A percentile compares a stretch with the other conserved stretches of the same genome.
These are phyloP conservation scores for Melaleuca alternifolia DNA, from an alignment of 345 rosid species.

Conservation along the genomic window DNA sequence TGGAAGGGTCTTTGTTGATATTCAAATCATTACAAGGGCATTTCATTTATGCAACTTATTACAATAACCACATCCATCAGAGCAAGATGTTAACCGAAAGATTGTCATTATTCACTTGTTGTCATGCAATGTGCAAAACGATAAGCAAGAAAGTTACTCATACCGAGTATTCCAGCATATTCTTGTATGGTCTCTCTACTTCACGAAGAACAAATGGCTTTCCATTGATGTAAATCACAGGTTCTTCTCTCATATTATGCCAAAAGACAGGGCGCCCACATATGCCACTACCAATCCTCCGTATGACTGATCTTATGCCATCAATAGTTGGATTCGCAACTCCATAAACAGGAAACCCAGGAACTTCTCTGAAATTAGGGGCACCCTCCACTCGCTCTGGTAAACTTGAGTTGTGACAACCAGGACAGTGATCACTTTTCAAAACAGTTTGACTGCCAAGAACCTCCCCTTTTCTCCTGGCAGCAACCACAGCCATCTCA, in stretches of 20 bases:
- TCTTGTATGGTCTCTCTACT: conserved; percentile 92
- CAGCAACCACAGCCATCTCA: conserved; percentile 89
- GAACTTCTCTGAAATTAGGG: conserved; percentile 94
- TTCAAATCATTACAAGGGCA: background rate
- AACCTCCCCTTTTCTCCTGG: conserved; percentile 85
- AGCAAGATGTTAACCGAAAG: background rate
- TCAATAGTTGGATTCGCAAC: conserved; percentile 98
- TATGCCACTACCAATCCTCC: conserved; percentile 74
- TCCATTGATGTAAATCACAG: conserved; percentile 92
- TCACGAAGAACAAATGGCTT: conserved; percentile 98
- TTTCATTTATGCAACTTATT: background rate
- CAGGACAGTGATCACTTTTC: conserved; percentile 98
- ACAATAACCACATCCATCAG: background rate
- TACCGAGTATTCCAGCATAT: conserved; percentile 98
- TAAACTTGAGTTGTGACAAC: conserved; percentile 66
- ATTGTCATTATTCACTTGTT: background rate
- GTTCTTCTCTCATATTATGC: conserved; percentile 99
- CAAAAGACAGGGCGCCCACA: conserved; percentile 76
- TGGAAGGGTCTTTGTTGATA: background rate
- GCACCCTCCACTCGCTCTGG: conserved; percentile 99
- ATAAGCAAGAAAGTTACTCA: background rate
- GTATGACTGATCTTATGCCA: conserved; percentile 79
- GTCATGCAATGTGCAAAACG: background rate
- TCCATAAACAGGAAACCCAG: conserved; percentile 96
- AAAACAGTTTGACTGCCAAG: conserved; percentile 96